Percentiles rank a stretch among this genome's conserved stretches.
Evolutionary conservation across 2,329 filamentous ascomycete species (phyloP).

Genomic region (Hymenoscyphus fructigenus): DNA sequence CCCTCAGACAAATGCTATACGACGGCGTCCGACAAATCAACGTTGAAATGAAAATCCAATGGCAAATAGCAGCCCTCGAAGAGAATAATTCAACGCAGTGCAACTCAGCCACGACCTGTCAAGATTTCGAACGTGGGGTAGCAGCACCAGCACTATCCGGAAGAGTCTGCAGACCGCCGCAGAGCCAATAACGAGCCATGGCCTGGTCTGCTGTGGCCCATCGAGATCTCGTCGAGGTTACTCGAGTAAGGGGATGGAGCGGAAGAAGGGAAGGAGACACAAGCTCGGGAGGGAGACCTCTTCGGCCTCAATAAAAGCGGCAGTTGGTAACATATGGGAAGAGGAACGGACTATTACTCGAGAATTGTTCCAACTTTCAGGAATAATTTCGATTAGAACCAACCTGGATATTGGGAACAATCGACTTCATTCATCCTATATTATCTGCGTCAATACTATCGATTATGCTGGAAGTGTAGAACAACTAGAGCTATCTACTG

Average conservation of each 20-base stretch:
- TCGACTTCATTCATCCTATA: too few relatives aligned
- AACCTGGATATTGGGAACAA: too few relatives aligned
- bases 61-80: conserved; percentile 6
- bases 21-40: not conserved
- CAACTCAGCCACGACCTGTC: conserved; percentile 7
- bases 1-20: not conserved
- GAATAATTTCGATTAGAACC: too few relatives aligned
- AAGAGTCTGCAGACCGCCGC: conserved; percentile 7
- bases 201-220: not conserved
- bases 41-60: not conserved
- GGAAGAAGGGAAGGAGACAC: not conserved
- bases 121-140: conserved; percentile 6
- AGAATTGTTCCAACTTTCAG: too few relatives aligned
- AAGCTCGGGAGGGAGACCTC: not conserved
- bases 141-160: conserved; percentile 6
- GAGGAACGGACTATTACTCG: too few relatives aligned
- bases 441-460: too few relatives aligned
- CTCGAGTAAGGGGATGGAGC: not conserved
- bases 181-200: not conserved
- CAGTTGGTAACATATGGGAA: too few relatives aligned
- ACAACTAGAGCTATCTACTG: too few relatives aligned
- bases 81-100: conserved; percentile 3
- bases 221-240: not conserved
- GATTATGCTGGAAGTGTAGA: too few relatives aligned
- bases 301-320: not conserved